Evolutionary conservation across 495 filamentous ascomycete species (phyloP), one percentile per base, ranked within the genome.

Genomic region (Apodospora peruviana): DNA sequence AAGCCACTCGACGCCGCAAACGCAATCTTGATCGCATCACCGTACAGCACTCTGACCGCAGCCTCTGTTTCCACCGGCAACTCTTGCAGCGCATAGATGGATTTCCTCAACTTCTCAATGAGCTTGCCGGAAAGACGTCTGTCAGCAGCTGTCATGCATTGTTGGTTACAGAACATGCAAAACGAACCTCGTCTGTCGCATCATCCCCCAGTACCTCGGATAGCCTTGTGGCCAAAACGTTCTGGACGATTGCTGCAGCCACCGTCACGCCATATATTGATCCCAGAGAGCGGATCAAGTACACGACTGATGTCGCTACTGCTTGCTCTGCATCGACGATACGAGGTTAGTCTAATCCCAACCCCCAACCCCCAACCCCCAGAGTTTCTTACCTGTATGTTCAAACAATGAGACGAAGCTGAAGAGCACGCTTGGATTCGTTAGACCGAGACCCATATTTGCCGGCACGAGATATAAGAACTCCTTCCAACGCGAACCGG

Each of bases 181-280:
- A n/a, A 53, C 61, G n/a, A 5, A 62, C 57, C 55, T 61, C 60
- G 4, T 66, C 62, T 11, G 55, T 59, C 1, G 58, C 58, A 7
- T 47, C 46, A 25, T 69, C 74, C 56, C 70, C 71, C 61, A 84
- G 68, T 29, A 72, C 73, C 35, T 63, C 64, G 0, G 72, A 67
- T 44, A 86, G 69, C 60, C 74, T 67, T 35, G 73, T 63, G 53
- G 67, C 70, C 50, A 84, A 65, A 49, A 80, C 75, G 40, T 82
- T 84, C 60, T 86, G 81, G 12, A 84, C 72, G 32, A 84, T 81
- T 0, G 80, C 70, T 1, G 80, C 78, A 0, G 79, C 81, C 2
- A 82, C 67, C 0, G 82, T 79, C 0, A 86, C 81, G 12, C 81
- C 81, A 70, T 79, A 84, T 19, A 84, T 82, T 2, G 71, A 77